Conservation (phyloP, 495 filamentous ascomycete genomes). For the Aspergillus leporis region DNA sequence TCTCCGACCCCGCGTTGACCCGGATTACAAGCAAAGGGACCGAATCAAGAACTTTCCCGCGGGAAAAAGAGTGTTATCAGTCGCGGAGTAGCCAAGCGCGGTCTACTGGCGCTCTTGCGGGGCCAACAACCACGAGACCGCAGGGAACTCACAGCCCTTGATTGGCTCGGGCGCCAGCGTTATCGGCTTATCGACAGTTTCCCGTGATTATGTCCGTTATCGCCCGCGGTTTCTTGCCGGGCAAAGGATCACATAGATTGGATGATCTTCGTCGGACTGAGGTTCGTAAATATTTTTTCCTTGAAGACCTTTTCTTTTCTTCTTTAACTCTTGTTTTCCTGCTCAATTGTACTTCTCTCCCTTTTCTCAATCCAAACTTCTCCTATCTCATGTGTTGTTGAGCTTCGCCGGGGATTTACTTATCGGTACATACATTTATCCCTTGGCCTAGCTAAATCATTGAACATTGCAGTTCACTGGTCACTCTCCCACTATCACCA, state of each 20-base stretch:
- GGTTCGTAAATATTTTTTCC: not conserved
- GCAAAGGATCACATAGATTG: not conserved
- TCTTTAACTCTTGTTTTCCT: not conserved
- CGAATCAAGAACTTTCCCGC: slow-evolving; percentile 19
- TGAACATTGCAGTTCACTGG: slow-evolving; percentile 2
- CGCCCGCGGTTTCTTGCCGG: slow-evolving; percentile 19
- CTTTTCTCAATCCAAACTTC: slow-evolving; percentile 30
- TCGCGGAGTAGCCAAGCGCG: slow-evolving; percentile 2
- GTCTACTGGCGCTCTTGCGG: not conserved
- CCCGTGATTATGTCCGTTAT: slow-evolving; percentile 12
- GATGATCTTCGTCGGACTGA: not conserved
- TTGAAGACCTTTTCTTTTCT: not conserved
- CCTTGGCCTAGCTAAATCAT: slow-evolving; percentile 4
- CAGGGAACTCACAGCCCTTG: not conserved
- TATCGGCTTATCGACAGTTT: slow-evolving; percentile 22
- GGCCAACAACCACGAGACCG: not conserved
- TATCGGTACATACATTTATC: not conserved
- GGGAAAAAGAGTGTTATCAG: slow-evolving; percentile 14
- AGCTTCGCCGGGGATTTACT: not conserved
- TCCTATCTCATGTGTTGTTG: slow-evolving; percentile 8
- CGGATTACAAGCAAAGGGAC: not conserved
- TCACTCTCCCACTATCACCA: slow-evolving; percentile 29
- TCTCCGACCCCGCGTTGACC: not conserved
- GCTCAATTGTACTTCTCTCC: slow-evolving; percentile 19
- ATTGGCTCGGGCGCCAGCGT: slow-evolving; percentile 16